Evolutionary conservation across 2,329 filamentous ascomycete species (phyloP), one percentile per base, ranked within the genome.

Genomic region (Diplodia sapinea): DNA sequence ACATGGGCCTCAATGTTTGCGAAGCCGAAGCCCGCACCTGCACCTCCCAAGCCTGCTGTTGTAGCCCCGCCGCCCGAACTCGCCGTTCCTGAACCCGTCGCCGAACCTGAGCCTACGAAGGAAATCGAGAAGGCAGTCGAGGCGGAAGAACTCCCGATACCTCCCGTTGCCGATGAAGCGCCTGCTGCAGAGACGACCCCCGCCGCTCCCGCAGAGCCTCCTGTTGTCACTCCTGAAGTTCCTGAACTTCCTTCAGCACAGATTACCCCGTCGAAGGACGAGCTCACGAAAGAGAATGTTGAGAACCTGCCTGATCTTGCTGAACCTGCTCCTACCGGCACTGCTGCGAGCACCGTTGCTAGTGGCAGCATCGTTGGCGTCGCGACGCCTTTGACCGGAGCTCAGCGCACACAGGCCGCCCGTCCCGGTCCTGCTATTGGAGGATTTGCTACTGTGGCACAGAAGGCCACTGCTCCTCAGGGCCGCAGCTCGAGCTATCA

Each of bases 231-330:
- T 69, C 79, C 69, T 72, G 74, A 80, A 4, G 78, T 82, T 51
- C 79, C 85, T 62, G 82, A 85, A 57, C 59, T 73, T 23, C 71
- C 71, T 17, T 56, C 67, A 20, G 47, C 67, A 15, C 50, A 68
- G 36, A 79, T 94, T 55, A 85, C 86, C 57, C 90, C 91, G 17
- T 87, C 92, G 29, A 90, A 91, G 80, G 92, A 93, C 78, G 89
- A 94, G 74, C 86, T 98, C 71, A 98, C 94, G 33, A 89, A 94
- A 82, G 90, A 89, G 73, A 98, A 98, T 80, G 90, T 98, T 68
- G 94, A 97, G 78, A 92, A 94, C 80, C 86, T 98, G 73, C 90
- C 89, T 71, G 94, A 97, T 81, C 86, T 85, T 67, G 96, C 94
- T 52, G 83, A 88, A 68, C 91, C 92, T 50, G 87, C 90, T 23